Percentiles rank a stretch among this genome's conserved stretches.
These are phyloP conservation scores for Penicillium hordei DNA, from an alignment of 2,329 filamentous ascomycete genomes.

Conservation along the genomic window DNA sequence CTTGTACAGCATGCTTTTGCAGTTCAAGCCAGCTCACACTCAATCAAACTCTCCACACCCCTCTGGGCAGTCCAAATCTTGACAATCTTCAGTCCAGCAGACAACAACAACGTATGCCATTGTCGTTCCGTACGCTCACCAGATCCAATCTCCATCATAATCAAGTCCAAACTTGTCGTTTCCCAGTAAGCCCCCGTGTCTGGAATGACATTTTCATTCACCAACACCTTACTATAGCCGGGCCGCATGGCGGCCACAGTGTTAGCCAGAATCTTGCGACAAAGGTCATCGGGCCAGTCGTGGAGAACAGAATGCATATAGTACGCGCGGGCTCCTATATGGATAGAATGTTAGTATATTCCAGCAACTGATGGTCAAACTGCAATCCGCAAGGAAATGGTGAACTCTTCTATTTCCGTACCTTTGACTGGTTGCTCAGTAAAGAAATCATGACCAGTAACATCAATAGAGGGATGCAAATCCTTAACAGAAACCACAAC, in stretches of 20 bases:
- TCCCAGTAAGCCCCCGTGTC: slow-evolving; percentile 34
- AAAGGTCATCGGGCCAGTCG: slow-evolving; percentile 37
- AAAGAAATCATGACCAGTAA: slow-evolving; percentile 45
- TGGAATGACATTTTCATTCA: slow-evolving; percentile 47
- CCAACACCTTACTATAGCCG: slow-evolving; percentile 44
- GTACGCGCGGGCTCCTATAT: slow-evolving; percentile 38
- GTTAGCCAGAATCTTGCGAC: slow-evolving; percentile 34
- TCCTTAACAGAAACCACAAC: slow-evolving; percentile 32
- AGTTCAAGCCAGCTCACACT: slow-evolving; percentile 21
- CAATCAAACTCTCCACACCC: slow-evolving; percentile 27
- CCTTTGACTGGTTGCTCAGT: slow-evolving; percentile 48
- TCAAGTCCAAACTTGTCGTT: slow-evolving; percentile 39
- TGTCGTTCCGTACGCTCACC: slow-evolving; percentile 44
- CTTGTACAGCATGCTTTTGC: not conserved
- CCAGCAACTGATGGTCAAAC: not conserved
- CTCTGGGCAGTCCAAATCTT: slow-evolving; percentile 30
- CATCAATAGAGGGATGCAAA: slow-evolving; percentile 1
- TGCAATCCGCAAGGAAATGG: not conserved
- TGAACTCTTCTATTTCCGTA: slow-evolving; percentile 1
- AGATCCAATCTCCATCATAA: slow-evolving; percentile 44
- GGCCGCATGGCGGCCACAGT: slow-evolving; percentile 36
- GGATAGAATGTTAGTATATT: slow-evolving; percentile 5
- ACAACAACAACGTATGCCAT: slow-evolving; percentile 37
- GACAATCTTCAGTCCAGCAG: slow-evolving; percentile 38
- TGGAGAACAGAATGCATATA: slow-evolving; percentile 38